These are phyloP conservation scores for Debaryomyces psychrophilus DNA, from an alignment of 1,139 yeast genomes.

Conservation along the genomic window DNA sequence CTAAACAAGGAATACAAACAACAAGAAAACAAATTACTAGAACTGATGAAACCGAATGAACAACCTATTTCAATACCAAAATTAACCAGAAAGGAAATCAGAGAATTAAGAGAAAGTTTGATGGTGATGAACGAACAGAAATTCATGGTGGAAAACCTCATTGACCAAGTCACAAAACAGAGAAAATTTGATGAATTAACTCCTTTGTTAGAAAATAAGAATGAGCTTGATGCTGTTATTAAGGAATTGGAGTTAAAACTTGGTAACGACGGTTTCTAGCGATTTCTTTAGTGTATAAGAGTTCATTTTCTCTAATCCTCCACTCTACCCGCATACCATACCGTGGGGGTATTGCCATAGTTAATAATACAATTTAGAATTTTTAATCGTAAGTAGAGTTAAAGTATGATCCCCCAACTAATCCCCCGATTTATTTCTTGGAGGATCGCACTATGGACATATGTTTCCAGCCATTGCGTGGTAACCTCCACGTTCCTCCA, in stretches of 20 bases:
- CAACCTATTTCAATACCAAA: conserved; percentile 22
- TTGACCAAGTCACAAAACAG: conserved; percentile 61
- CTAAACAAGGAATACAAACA: conserved; percentile 31
- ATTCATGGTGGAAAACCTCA: conserved; percentile 67
- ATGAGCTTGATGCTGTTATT: conserved; percentile 61
- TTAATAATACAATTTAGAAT: background rate
- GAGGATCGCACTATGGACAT: background rate
- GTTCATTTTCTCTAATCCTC: background rate
- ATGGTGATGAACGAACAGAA: conserved; percentile 88
- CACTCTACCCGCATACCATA: background rate
- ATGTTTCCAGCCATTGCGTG: background rate
- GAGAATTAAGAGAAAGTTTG: conserved; percentile 68
- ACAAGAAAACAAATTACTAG: conserved; percentile 22
- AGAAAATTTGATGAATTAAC: conserved; percentile 78
- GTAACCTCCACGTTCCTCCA: background rate
- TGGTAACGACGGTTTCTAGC: conserved; percentile 66
- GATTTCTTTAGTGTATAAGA: conserved; percentile 2
- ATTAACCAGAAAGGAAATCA: conserved; percentile 53
- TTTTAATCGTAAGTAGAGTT: background rate
- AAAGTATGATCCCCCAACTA: background rate
- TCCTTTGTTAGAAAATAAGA: conserved; percentile 59
- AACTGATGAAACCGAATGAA: conserved; percentile 8
- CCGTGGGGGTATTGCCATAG: conserved; percentile 3
- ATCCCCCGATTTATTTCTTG: background rate
- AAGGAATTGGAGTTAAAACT: conserved; percentile 50